Base-by-base conservation (phyloP, 2,329 filamentous ascomycete species). In the Pseudocercospora crystallina region DNA sequence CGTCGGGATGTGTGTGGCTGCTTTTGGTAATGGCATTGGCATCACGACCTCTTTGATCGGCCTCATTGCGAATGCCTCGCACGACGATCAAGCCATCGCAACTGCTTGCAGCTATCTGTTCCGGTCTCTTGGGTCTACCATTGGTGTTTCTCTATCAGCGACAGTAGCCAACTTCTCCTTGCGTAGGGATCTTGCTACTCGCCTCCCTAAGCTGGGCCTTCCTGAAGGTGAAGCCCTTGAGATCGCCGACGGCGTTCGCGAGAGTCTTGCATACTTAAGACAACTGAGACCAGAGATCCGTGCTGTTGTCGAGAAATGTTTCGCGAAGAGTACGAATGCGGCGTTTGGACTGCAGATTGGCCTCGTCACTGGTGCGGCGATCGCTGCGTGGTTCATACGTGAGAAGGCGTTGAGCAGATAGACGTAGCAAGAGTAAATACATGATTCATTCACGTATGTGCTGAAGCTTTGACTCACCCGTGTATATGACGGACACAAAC, bases 21-120 rank as follows among this genome's bases (percentile, higher is more conserved):
- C 72, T 0, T 80, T 83, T 61, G 75, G 76, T 11, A 80, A 77
- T 53, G 79, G 79, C 2, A 76, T 79, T 61, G 85, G 83, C 5
- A 80, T 89, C 33, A 90, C 87, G 0, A 86, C 84, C 0, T 84
- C 85, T 0, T 77, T 91, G 31, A 83, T 90, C 40, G 85, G 79
- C 1, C 74, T 90, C 33, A 80, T 91, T 56, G 83, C 87, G 30
- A 89, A 90, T 63, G 80, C 85, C 0, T 72, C 80, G 1, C 74
- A 76, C 2, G 76, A 82, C 37, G 87, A 91, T 58, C 83, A 87
- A 54, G 87, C 89, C 2, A 80, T 91, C 1, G 86, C 84, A 3
- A 87, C 88, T 12, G 88, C 89, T 7, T 90, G 86, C 67, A 87
- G 84, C 14, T 92, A 92, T 69, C 80, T 92, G 17, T 92, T 92